Evolutionary conservation across 345 rosid species (phyloP).

Genomic region (Draba incana): DNA sequence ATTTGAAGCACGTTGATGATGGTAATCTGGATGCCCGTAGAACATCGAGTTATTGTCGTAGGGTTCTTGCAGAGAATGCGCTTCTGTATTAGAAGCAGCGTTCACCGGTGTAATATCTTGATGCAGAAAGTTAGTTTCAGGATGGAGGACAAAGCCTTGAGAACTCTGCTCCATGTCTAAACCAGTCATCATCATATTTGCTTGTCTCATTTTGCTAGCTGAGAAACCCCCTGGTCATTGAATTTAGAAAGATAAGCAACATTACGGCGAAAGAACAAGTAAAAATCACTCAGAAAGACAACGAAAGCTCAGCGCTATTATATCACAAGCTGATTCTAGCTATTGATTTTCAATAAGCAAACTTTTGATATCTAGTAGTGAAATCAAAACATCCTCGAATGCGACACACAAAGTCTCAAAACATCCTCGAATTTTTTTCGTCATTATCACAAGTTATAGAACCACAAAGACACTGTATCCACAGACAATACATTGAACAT

Average conservation of each 20-base stretch:
- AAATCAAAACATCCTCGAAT: constrained; percentile 7
- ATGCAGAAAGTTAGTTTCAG: constrained; percentile 55
- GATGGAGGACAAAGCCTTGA: constrained; percentile 46
- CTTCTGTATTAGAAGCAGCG: constrained; percentile 46
- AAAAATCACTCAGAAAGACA: background rate
- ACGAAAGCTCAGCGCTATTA: background rate
- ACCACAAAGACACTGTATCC: constrained; percentile 17
- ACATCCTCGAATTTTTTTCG: background rate
- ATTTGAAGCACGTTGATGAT: constrained; percentile 52
- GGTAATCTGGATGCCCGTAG: constrained; percentile 54
- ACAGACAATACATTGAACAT: constrained; percentile 11
- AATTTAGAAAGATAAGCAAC: constrained; percentile 27
- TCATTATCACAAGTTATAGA: background rate
- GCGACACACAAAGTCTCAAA: constrained; percentile 3
- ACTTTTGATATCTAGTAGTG: background rate
- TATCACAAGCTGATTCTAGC: constrained; percentile 16
- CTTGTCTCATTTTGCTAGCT: constrained; percentile 55
- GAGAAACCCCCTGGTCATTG: constrained; percentile 41
- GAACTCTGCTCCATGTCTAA: constrained; percentile 57
- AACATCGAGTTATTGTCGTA: constrained; percentile 51
- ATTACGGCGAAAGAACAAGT: constrained; percentile 19
- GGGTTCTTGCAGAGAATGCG: constrained; percentile 48
- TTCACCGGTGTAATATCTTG: constrained; percentile 51
- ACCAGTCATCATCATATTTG: constrained; percentile 55
- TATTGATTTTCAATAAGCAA: background rate